Evolutionary conservation across 2,329 filamentous ascomycete species (phyloP), one percentile per base, ranked within the genome.

Genomic region (Endothia cerciana): DNA sequence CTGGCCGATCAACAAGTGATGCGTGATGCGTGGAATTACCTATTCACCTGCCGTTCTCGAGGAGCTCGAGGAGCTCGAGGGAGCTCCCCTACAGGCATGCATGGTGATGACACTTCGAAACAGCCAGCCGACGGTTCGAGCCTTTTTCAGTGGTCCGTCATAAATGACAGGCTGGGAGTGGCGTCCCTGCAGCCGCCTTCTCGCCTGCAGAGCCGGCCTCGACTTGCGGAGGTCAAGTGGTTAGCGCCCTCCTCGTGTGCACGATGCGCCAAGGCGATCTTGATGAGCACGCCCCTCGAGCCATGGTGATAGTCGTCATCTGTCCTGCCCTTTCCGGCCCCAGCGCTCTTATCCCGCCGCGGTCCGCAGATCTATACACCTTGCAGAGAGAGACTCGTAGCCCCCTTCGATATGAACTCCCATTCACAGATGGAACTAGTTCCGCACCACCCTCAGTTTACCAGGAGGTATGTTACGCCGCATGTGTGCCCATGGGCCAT

Each of bases 121-220:
- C 58, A 60, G 58, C 43, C 43, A 33, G 8, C 28, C 43, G 30
- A 51, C 58, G 28, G 28, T 17, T 33, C 43, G 43, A 33, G 38
- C 51, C 22, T 17, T 25, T 62, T 25, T 58, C 45, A 66, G 63
- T 68, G 66, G 66, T 59, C 64, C 60, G 66, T 66, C 64, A 68
- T 56, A 68, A 68, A 68, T 68, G 63, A 68, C 60, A 68, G 60
- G 15, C 49, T 60, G 41, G 22, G 40, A 30, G 33, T 63, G 60
- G 61, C 61, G 58, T 64, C 51, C 56, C 25, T 30, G 49, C 38
- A 47, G 65, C 63, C 63, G 63, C 53, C 43, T 41, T 30, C 61
- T 64, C 57, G 43, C 40, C 40, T 60, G 61, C 25, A 30, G 38
- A 41, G 40, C 38, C 22, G 57, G 10, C 57, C n/a, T 30, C 19